phyloP scores from a whole-genome alignment of 805 yeast genomes.

The Blastobotrys muscicola region DNA sequence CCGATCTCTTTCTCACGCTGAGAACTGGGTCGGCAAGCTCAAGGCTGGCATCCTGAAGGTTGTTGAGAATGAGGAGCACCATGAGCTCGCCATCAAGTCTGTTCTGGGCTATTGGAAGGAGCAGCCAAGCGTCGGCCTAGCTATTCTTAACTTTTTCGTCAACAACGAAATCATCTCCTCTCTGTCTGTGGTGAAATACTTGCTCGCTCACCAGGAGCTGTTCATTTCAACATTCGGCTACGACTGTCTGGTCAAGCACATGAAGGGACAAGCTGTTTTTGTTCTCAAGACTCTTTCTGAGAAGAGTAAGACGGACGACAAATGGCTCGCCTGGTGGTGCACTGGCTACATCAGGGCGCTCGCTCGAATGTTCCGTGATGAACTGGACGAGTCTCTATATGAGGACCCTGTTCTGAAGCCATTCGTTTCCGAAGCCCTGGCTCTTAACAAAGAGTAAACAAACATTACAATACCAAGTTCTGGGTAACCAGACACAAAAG shows the following conservation, averaged over 20 bases:
- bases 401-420: too few relatives aligned
- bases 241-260: too few relatives aligned
- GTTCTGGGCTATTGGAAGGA: constrained; percentile 56
- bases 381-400: too few relatives aligned
- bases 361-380: neutral
- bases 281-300: neutral
- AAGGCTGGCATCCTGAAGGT: constrained; percentile 28
- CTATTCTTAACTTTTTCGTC: constrained; percentile 46
- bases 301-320: neutral
- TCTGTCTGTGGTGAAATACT: constrained; percentile 33
- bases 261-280: neutral
- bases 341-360: constrained; percentile 13
- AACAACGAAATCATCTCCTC: constrained; percentile 36
- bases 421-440: too few relatives aligned
- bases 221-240: constrained; percentile 5
- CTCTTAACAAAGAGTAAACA: too few relatives aligned
- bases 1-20: constrained; percentile 73
- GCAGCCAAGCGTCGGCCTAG: constrained; percentile 55
- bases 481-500: too few relatives aligned
- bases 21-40: constrained; percentile 41
- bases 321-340: constrained; percentile 15
- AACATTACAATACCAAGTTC: too few relatives aligned
- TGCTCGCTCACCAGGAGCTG: constrained; percentile 30
- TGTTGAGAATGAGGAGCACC: constrained; percentile 22
- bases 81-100: constrained; percentile 41